Percentiles rank a stretch among this genome's conserved stretches.
Conservation (phyloP, 2,329 filamentous ascomycete species). For the Trichoderma sp. region DNA sequence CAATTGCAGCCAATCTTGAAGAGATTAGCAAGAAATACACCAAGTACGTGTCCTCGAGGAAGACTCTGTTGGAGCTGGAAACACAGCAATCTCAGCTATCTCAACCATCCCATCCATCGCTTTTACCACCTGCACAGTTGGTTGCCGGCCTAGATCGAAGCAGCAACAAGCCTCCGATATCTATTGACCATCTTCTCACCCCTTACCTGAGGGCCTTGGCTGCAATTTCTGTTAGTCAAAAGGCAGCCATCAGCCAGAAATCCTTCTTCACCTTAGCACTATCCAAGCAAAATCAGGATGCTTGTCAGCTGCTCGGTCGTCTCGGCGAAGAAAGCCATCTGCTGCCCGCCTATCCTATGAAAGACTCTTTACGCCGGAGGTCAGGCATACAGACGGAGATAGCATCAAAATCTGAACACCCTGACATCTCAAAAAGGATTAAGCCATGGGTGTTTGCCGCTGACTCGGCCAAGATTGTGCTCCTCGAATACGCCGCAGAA, state of each 20-base stretch:
- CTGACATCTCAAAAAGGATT: conserved; percentile 43
- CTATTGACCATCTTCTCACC: conserved; percentile 45
- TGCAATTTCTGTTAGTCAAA: conserved; percentile 53
- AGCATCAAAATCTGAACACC: conserved; percentile 35
- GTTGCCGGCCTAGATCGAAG: conserved; percentile 15
- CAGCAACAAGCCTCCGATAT: conserved; percentile 22
- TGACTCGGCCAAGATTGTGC: conserved; percentile 57
- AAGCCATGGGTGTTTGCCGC: conserved; percentile 59
- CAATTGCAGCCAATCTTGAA: conserved; percentile 34
- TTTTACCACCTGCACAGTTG: conserved; percentile 25
- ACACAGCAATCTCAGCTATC: conserved; percentile 33
- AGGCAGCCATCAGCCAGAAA: conserved; percentile 55
- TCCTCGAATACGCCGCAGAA: conserved; percentile 56
- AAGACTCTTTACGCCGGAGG: conserved; percentile 33
- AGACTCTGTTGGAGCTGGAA: conserved; percentile 44
- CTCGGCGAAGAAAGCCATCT: conserved; percentile 62
- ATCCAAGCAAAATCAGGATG: conserved; percentile 49
- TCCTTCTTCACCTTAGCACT: conserved; percentile 52
- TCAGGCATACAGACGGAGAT: conserved; percentile 46
- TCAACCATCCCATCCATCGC: conserved; percentile 28
- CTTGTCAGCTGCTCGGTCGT: conserved; percentile 48
- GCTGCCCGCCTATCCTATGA: conserved; percentile 50
- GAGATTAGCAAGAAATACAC: conserved; percentile 53
- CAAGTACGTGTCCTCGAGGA: conserved; percentile 50
- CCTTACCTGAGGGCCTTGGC: conserved; percentile 57